Percentiles rank a stretch among this genome's conserved stretches.
Conservation (phyloP, 768 basidiomycete species). For the Suillus hirtellus region DNA sequence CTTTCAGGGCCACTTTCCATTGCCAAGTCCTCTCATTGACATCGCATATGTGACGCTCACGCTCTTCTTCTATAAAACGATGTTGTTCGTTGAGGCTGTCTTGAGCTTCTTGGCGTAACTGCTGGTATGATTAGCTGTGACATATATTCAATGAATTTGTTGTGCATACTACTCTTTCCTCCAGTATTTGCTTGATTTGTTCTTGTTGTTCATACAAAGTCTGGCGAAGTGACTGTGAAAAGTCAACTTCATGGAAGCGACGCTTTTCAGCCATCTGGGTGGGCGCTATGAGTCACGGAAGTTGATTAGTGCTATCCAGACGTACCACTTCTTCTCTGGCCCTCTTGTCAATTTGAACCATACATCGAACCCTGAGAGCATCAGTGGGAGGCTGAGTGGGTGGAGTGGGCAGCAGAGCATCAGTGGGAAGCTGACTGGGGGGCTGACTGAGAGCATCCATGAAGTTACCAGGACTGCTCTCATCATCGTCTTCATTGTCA, state of each 20-base stretch:
- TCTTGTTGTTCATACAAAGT: slow-evolving; percentile 2
- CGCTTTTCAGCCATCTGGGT: slow-evolving; percentile 1
- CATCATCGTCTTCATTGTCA: too few species aligned
- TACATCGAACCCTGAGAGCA: too few species aligned
- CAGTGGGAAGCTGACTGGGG: too few species aligned
- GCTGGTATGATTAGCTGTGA: too few species aligned
- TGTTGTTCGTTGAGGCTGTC: background rate
- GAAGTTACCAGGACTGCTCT: too few species aligned
- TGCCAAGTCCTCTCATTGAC: background rate
- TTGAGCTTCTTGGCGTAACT: background rate
- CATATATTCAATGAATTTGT: background rate
- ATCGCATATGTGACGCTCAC: background rate
- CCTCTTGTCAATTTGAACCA: too few species aligned
- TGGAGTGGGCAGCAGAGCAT: too few species aligned
- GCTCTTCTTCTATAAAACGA: background rate
- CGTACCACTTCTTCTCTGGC: background rate
- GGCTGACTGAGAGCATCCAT: too few species aligned
- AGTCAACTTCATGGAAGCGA: slow-evolving; percentile 7
- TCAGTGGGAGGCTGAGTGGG: too few species aligned
- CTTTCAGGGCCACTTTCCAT: background rate
- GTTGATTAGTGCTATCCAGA: background rate
- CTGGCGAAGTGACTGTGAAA: background rate
- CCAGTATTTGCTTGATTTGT: background rate
- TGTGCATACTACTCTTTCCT: background rate
- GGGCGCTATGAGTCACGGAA: background rate